Base-by-base conservation (phyloP, 768 basidiomycete genomes). In the Rossbeevera mucosa region DNA sequence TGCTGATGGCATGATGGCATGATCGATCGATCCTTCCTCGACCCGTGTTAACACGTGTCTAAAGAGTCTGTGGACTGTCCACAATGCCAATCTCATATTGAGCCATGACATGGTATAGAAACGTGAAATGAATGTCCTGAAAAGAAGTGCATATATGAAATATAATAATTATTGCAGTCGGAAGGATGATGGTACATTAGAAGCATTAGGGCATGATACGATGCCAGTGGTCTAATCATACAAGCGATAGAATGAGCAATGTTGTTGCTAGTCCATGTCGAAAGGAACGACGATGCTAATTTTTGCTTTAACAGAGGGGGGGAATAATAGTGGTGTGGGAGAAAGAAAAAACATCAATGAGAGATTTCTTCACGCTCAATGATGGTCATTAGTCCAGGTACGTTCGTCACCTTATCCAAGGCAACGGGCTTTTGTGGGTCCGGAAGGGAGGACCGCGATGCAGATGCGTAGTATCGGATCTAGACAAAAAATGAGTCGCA, bases 331-430 rank as follows among this genome's bases (percentile, higher is more conserved):
- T 16, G 7, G 5, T 20, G 7, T 9, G 14, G 44, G 18, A 9
- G 26, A 40, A 26, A 33, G 16, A 9, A 22, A 54, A 33, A 8
- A 8, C 20, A 20, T 66, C 54, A 69, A 47, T 38, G 51, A 2
- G 43, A 22, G 22, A 62, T 42, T 51, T 62, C 69, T 55, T 68
- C 72, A 44, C 82, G 74, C 44, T 70, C 71, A 46, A 83, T 22
- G 63, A 89, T 79, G 33, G 85, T 88, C 88, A 90, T 91, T 26
- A 88, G 75, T 8, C 88, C 88, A 2, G 84, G 83, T 6, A 90
- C 75, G 56, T 78, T 76, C 57, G 71, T 77, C 45, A 78, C 81
- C 53, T 78, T 75, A 52, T 85, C 80, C 44, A 88, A 64, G 1
- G 80, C 80, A 22, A 88, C 79, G 1, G 86, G 86, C 22, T 72